Conservation (phyloP, 257 asterid genomes). For the Voacanga thouarsii region DNA sequence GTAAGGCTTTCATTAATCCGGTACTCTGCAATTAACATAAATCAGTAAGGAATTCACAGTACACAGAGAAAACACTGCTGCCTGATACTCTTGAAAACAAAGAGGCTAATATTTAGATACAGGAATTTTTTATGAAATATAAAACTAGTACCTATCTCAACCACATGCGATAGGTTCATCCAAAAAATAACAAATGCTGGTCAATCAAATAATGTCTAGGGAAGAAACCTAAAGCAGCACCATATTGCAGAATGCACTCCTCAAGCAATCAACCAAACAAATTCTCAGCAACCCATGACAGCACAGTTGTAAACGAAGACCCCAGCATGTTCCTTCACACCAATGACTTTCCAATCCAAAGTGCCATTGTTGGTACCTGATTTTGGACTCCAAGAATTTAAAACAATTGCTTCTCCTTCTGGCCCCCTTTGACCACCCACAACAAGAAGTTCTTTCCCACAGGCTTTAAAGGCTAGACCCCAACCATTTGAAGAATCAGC, state of each 20-base stretch:
- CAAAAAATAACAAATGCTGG: conserved; percentile 39
- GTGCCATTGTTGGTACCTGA: conserved; percentile 50
- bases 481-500: conserved; percentile 85
- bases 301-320: conserved; percentile 87
- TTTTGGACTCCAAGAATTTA: conserved; percentile 68
- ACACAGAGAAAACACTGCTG: background rate
- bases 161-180: conserved; percentile 21
- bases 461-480: conserved; percentile 90
- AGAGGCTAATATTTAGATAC: conserved; percentile 15
- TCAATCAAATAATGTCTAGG: conserved; percentile 28
- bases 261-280: conserved; percentile 15
- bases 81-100: conserved; percentile 11
- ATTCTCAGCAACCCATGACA: conserved; percentile 71
- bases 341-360: conserved; percentile 68
- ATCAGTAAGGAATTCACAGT: background rate
- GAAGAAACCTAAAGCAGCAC: conserved; percentile 31
- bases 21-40: conserved; percentile 2
- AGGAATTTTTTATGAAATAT: conserved; percentile 7
- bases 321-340: conserved; percentile 81
- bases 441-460: conserved; percentile 64
- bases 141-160: conserved; percentile 29
- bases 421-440: conserved; percentile 94
- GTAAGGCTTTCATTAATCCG: conserved; percentile 10
- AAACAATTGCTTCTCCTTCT: conserved; percentile 78
- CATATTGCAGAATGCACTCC: conserved; percentile 20